Conservation (phyloP, 2,329 filamentous ascomycete genomes). For the Talaromyces sp. region DNA sequence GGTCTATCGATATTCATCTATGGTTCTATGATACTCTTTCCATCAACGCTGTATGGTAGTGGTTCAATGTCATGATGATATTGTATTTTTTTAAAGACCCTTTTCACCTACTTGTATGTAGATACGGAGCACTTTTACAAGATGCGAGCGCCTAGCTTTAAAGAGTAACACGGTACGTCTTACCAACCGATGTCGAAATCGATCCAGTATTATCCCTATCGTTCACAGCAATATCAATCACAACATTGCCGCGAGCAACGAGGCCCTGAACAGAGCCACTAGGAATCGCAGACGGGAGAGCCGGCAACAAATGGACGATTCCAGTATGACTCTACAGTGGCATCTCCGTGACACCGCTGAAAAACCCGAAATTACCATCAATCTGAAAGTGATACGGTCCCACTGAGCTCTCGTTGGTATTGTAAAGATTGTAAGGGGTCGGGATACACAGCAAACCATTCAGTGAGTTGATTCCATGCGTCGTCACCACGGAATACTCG, state of each 20-base stretch:
- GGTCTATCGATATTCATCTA: constrained; percentile 9
- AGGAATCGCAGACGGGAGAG: neutral
- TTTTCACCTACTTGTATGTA: neutral
- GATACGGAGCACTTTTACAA: neutral
- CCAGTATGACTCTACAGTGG: neutral
- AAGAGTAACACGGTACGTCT: neutral
- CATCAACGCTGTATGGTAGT: neutral
- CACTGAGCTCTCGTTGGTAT: neutral
- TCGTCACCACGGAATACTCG: neutral
- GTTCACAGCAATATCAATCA: neutral
- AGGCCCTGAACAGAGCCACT: neutral
- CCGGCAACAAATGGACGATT: neutral
- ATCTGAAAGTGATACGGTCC: no score
- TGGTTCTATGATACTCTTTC: neutral
- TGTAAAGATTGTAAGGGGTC: neutral
- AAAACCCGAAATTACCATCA: neutral
- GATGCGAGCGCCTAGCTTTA: neutral
- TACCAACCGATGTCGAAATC: neutral
- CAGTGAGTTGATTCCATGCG: neutral
- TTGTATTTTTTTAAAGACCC: neutral
- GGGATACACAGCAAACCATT: neutral
- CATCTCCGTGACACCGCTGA: neutral
- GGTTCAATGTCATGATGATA: neutral
- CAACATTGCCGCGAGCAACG: neutral
- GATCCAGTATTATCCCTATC: neutral